These are phyloP conservation scores for Phellopilus nigrolimitatus DNA, from an alignment of 1,284 basidiomycete genomes.

Conservation along the genomic window DNA sequence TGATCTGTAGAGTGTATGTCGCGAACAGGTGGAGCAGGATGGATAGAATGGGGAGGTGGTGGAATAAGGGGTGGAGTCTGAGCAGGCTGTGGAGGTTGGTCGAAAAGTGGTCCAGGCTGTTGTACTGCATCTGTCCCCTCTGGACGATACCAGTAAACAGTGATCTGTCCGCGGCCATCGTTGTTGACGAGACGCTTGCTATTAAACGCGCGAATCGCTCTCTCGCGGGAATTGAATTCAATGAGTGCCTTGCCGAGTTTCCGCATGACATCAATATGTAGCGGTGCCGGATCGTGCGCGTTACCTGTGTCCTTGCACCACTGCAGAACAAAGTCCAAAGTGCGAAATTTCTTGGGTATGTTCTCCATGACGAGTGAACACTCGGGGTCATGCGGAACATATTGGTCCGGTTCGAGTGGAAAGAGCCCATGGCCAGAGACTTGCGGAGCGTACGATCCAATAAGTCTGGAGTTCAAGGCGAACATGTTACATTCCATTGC, in stretches of 20 bases:
- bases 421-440: neutral
- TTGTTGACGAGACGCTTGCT: constrained; percentile 3
- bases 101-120: neutral
- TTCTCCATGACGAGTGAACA: constrained; percentile 4
- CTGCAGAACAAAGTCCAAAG: constrained; percentile 3
- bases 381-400: neutral
- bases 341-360: constrained; percentile 7
- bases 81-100: neutral
- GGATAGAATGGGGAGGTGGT: neutral
- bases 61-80: neutral
- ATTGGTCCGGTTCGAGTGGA: neutral
- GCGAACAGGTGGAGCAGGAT: neutral
- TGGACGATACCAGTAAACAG: neutral
- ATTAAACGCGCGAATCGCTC: constrained; percentile 3
- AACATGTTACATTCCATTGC: neutral
- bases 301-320: constrained; percentile 10
- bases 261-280: neutral
- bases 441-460: neutral
- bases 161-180: constrained; percentile 10
- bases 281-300: constrained; percentile 2
- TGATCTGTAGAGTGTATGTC: neutral
- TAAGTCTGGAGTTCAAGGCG: neutral
- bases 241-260: constrained; percentile 5
- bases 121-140: neutral
- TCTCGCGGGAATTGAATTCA: constrained; percentile 3